phyloP scores from a whole-genome alignment of 768 basidiomycete species.

The Hygrophorus pudorinus region DNA sequence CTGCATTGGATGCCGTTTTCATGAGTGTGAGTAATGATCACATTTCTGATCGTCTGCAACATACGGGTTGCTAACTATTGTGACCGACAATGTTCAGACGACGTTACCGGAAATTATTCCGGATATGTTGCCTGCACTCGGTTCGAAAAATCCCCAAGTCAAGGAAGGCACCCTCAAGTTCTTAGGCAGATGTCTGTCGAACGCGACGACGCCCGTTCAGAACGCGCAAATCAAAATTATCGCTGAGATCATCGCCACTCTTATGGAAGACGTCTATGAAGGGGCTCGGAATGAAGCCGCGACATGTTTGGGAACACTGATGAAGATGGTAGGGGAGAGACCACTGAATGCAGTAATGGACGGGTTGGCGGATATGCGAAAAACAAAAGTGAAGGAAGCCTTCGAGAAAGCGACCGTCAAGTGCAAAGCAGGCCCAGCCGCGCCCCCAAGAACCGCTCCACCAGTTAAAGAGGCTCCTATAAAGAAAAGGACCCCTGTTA shows the following conservation, averaged over 20 bases:
- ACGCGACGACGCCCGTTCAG: constrained; percentile 59
- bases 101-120: constrained; percentile 73
- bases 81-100: constrained; percentile 36
- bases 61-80: constrained; percentile 8
- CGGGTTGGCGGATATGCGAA: constrained; percentile 74
- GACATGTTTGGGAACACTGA: constrained; percentile 74
- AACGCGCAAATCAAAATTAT: constrained; percentile 73
- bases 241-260: constrained; percentile 60
- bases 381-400: constrained; percentile 89
- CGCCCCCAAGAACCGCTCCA: constrained; percentile 34
- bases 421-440: constrained; percentile 57
- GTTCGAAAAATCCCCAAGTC: constrained; percentile 93
- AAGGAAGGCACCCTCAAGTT: constrained; percentile 91
- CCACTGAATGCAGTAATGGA: constrained; percentile 84
- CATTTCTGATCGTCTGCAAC: constrained; percentile 2
- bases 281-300: constrained; percentile 90
- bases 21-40: constrained; percentile 49
- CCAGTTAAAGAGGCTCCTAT: constrained; percentile 18
- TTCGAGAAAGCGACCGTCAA: constrained; percentile 89
- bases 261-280: constrained; percentile 84
- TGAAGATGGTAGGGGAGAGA: constrained; percentile 96
- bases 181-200: constrained; percentile 64
- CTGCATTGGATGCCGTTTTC: constrained; percentile 84
- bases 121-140: constrained; percentile 67
- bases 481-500: constrained; percentile 19